Conservation (phyloP, 257 asterid genomes). For the Coffea eugenioides region DNA sequence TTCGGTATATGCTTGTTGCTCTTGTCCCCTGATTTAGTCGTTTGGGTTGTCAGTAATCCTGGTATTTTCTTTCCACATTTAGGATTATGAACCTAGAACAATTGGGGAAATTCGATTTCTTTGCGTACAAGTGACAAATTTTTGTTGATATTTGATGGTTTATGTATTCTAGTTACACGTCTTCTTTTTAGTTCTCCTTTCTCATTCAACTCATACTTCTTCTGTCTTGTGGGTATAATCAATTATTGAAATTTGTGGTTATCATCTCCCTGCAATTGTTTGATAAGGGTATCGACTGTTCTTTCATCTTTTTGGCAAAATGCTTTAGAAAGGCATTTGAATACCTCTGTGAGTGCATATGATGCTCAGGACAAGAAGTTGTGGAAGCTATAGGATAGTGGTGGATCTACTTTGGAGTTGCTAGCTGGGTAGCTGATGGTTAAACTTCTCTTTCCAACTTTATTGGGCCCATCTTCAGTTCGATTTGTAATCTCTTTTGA, state of each 20-base stretch:
- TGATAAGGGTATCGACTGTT: not conserved
- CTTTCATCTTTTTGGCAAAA: not conserved
- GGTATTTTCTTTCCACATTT: constrained; percentile 18
- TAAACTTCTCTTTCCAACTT: not conserved
- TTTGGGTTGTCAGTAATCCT: constrained; percentile 23
- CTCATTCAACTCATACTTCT: not conserved
- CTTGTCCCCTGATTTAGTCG: constrained; percentile 18
- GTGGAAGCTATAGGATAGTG: not conserved
- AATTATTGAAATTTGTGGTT: not conserved
- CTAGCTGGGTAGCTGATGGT: not conserved
- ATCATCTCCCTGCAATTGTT: not conserved
- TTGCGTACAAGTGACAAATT: constrained; percentile 11
- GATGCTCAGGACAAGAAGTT: not conserved
- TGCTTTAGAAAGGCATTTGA: not conserved
- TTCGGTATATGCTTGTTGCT: constrained; percentile 34
- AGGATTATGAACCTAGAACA: constrained; percentile 24
- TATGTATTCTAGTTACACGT: not conserved
- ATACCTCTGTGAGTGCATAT: not conserved
- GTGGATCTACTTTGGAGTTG: not conserved
- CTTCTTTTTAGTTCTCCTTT: too few relatives aligned
- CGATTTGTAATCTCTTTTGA: not conserved
- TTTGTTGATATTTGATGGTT: constrained; percentile 17
- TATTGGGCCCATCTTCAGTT: not conserved
- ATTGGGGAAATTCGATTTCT: constrained; percentile 22
- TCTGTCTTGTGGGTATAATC: not conserved